Evolutionary conservation across 1,284 basidiomycete genomes (phyloP).

Genomic region (Fomes fomentarius): DNA sequence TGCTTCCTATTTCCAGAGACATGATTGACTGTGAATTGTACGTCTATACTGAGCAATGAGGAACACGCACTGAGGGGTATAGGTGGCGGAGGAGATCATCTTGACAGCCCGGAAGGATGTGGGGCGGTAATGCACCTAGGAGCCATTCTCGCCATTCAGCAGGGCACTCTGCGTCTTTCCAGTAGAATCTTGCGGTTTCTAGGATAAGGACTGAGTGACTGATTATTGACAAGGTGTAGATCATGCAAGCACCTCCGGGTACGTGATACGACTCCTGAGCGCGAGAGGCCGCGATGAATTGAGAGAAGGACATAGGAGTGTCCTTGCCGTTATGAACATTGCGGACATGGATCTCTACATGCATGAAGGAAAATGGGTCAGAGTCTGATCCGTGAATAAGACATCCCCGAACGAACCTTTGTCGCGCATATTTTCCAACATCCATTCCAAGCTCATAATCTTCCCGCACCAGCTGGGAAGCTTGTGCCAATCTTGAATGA

Average conservation of each 20-base stretch:
- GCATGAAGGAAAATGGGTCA: background rate
- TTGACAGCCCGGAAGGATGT: slow-evolving; percentile 49
- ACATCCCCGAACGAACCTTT: slow-evolving; percentile 28
- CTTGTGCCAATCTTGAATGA: slow-evolving; percentile 62
- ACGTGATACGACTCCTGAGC: slow-evolving; percentile 6
- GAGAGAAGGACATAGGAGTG: slow-evolving; percentile 26
- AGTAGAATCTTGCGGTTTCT: slow-evolving; percentile 69
- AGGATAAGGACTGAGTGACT: background rate
- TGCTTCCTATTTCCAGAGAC: slow-evolving; percentile 40
- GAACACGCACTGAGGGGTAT: slow-evolving; percentile 43
- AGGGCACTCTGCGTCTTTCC: slow-evolving; percentile 75
- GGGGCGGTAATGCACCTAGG: slow-evolving; percentile 49
- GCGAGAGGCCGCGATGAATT: slow-evolving; percentile 31
- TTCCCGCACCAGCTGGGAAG: slow-evolving; percentile 53
- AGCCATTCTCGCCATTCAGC: slow-evolving; percentile 65
- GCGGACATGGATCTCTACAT: slow-evolving; percentile 32
- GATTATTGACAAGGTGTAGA: background rate
- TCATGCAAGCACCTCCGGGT: slow-evolving; percentile 27
- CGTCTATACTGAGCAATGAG: background rate
- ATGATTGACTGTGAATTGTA: background rate
- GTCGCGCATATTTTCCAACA: slow-evolving; percentile 37
- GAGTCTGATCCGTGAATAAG: background rate
- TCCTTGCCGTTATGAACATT: slow-evolving; percentile 35
- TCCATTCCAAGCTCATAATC: slow-evolving; percentile 58
- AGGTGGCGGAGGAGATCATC: slow-evolving; percentile 62